Evolutionary conservation across 176 grass and related monocot species (phyloP).

Genomic region (Thinopyrum elongatum): DNA sequence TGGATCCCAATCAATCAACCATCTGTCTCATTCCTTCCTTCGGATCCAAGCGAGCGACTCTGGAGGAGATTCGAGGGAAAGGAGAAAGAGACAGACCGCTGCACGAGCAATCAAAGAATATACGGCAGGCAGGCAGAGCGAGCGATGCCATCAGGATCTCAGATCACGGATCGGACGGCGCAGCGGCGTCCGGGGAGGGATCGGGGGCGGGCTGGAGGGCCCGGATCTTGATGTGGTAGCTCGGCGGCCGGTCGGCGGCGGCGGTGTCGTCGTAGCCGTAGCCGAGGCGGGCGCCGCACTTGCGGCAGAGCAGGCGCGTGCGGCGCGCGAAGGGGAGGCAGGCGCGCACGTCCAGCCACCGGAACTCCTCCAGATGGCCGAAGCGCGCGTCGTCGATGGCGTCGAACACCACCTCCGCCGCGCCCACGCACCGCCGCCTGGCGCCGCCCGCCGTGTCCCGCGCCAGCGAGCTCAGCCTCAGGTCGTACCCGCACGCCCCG

Average conservation of each 20-base stretch:
- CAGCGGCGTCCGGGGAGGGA: neutral
- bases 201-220: constrained; percentile 31
- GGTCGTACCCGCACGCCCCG: constrained; percentile 53
- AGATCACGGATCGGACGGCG: neutral
- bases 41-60: neutral
- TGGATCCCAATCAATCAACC: neutral
- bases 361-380: constrained; percentile 55
- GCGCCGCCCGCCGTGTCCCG: constrained; percentile 26
- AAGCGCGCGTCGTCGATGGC: constrained; percentile 65
- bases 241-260: neutral
- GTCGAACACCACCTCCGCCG: constrained; percentile 43
- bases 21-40: constrained; percentile 17
- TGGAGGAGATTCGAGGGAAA: neutral
- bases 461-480: constrained; percentile 48
- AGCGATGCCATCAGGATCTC: too few relatives aligned
- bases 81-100: neutral
- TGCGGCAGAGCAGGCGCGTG: constrained; percentile 54
- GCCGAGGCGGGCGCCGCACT: constrained; percentile 50
- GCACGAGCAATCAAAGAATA: neutral
- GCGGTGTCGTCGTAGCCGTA: constrained; percentile 35
- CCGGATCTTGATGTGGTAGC: constrained; percentile 47
- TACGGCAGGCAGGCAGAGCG: neutral
- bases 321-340: constrained; percentile 38
- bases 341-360: constrained; percentile 41
- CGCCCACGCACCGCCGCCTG: constrained; percentile 7